Conservation (phyloP, 2,329 filamentous ascomycete species). For the Talaromyces funiculosus region DNA sequence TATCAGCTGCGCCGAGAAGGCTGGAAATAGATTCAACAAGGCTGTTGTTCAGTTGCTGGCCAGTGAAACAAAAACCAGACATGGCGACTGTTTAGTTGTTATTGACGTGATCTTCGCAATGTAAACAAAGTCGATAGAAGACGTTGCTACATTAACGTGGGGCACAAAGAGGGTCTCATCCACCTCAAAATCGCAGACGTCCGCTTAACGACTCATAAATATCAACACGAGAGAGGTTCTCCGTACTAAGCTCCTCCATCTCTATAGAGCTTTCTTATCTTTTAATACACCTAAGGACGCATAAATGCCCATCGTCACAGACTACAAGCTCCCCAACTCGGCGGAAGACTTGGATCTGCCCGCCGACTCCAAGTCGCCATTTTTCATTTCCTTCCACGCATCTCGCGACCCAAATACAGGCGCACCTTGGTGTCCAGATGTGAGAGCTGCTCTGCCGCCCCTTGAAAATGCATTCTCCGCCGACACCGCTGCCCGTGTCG, state of each 20-base stretch:
- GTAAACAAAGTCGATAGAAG: too few relatives aligned
- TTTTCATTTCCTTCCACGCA: conserved; percentile 36
- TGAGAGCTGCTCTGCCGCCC: conserved; percentile 31
- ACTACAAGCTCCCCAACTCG: conserved; percentile 19
- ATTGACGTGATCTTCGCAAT: too few relatives aligned
- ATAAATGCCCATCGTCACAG: conserved; percentile 26
- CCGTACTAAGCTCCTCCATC: background rate
- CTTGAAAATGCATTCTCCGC: conserved; percentile 28
- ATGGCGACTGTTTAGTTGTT: background rate
- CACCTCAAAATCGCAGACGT: background rate
- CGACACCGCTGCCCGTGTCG: conserved; percentile 21
- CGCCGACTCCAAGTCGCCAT: conserved; percentile 16
- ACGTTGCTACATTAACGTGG: background rate
- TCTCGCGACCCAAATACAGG: conserved; percentile 31
- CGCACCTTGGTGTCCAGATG: conserved; percentile 39
- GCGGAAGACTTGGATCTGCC: conserved; percentile 24
- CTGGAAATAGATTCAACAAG: conserved; percentile 20
- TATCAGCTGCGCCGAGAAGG: conserved; percentile 16
- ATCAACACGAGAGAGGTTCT: background rate
- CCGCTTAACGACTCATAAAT: background rate
- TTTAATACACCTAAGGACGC: background rate
- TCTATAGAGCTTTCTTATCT: background rate
- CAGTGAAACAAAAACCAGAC: conserved; percentile 11
- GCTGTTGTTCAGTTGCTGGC: conserved; percentile 12
- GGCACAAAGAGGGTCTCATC: background rate